phyloP scores from a whole-genome alignment of 2,329 filamentous ascomycete genomes.

The Paramyrothecium roridum region DNA sequence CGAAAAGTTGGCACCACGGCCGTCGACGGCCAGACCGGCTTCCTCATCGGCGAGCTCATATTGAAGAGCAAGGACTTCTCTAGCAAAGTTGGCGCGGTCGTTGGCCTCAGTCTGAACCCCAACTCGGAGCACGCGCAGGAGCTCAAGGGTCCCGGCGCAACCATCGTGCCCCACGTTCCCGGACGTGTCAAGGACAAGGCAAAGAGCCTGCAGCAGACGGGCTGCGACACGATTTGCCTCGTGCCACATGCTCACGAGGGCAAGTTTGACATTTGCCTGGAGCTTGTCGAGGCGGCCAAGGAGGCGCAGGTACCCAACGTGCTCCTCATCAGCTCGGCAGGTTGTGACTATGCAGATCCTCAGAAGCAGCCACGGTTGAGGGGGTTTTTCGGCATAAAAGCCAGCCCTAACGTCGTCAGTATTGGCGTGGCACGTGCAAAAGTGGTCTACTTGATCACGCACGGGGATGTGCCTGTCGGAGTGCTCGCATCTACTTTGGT shows the following conservation, averaged over 20 bases:
- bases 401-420: too few species aligned
- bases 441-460: too few species aligned
- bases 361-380: constrained; percentile 44
- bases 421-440: too few species aligned
- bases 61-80: constrained; percentile 40
- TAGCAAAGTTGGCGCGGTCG: constrained; percentile 35
- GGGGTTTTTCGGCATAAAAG: constrained; percentile 50
- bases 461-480: too few species aligned
- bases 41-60: constrained; percentile 46
- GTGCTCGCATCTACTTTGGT: too few species aligned
- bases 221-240: constrained; percentile 45
- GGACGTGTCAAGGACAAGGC: constrained; percentile 35
- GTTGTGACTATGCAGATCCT: constrained; percentile 46
- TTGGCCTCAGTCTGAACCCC: constrained; percentile 37
- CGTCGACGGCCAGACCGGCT: constrained; percentile 47
- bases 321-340: constrained; percentile 43
- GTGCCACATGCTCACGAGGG: constrained; percentile 43
- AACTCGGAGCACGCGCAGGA: constrained; percentile 32
- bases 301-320: constrained; percentile 41
- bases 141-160: constrained; percentile 36
- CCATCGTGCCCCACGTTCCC: constrained; percentile 36
- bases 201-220: constrained; percentile 34
- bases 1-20: constrained; percentile 47
- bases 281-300: constrained; percentile 42
- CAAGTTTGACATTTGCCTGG: constrained; percentile 41